Base-by-base conservation (phyloP, 257 asterid species). In the Thymus quinquecostatus region DNA sequence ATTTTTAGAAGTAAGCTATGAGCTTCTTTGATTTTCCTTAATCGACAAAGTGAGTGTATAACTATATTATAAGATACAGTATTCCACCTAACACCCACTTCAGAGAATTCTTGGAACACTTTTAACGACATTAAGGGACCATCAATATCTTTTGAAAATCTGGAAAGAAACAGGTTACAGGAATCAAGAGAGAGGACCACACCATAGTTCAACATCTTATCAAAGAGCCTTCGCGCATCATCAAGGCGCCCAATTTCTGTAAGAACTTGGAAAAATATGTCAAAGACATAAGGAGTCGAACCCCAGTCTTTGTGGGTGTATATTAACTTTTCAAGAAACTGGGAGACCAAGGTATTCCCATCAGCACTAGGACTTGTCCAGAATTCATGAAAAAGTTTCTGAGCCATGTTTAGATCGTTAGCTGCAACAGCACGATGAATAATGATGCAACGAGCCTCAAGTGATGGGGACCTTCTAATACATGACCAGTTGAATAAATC, bases 281-380 rank as follows among this genome's bases (percentile, higher is more conserved):
- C 96, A 79, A 94, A 94, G 5, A 89, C 95, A 69, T 66, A 69
- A 34, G 97, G 98, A 75, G 82, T 78, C 45, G 89, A 84, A 76
- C 99, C 96, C 97, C 99, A 94, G 66, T 84, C 91, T 81, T 89
- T 94, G 67, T 85, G 89, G 13, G 97, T 91, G 83, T 91, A 88
- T 68, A 88, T 86, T 48, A 94, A 73, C 75, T 86, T 94, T 71
- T 89, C 97, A 41, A 88, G 86, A 78, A 88, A 79, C 71, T 71
- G 86, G 45, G 84, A 68, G 84, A 84, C 82, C 1, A 77, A 74
- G 61, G 71, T 66, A 71, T 78, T 64, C 63, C 74, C 80, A 70
- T 85, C 86, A 69, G 72, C 10, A 41, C 72, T 48, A 57, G 85
- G 75, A 69, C 80, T 86, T 57, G 81, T 66, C 90, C 86, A 84